Conservation (phyloP, 176 grass and related monocot genomes). For the Musa beccarii region DNA sequence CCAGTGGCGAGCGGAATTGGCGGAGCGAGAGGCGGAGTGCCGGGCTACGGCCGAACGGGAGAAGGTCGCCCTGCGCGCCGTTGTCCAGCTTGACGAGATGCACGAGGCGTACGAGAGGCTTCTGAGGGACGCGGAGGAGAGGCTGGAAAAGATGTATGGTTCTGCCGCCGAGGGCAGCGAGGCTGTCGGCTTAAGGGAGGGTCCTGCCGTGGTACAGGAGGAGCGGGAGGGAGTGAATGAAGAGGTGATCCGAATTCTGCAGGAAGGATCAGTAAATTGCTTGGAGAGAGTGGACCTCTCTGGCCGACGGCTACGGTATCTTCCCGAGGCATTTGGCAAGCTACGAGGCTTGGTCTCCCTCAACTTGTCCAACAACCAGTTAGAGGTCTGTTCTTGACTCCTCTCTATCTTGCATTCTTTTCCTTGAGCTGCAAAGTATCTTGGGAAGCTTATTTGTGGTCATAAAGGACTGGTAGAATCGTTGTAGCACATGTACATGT, state of each 20-base stretch:
- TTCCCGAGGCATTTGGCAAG: conserved; percentile 17
- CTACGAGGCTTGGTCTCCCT: conserved; percentile 5
- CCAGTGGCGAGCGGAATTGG: conserved; percentile 8
- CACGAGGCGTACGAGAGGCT: conserved; percentile 55
- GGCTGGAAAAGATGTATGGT: conserved; percentile 54
- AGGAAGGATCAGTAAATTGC: conserved; percentile 35
- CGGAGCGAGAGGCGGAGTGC: conserved; percentile 13
- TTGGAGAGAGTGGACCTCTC: conserved; percentile 40
- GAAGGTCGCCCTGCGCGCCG: conserved; percentile 26
- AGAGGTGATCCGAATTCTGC: conserved; percentile 64
- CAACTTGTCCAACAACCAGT: conserved; percentile 13
- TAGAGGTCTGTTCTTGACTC: background rate
- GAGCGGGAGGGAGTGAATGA: conserved; percentile 33
- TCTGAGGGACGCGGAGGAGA: conserved; percentile 53
- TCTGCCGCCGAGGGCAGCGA: conserved; percentile 26
- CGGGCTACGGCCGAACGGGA: conserved; percentile 18
- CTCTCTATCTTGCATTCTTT: background rate
- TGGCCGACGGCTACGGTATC: background rate
- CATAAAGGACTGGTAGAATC: no score
- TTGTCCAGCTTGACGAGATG: conserved; percentile 62
- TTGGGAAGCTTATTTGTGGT: no score
- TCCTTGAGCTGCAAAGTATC: background rate
- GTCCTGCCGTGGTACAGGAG: background rate
- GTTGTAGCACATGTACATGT: no score
- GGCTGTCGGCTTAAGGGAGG: background rate